Evolutionary conservation across 108 stramenopile genomes (phyloP).

Genomic region (Pseudonitzschia pungens): DNA sequence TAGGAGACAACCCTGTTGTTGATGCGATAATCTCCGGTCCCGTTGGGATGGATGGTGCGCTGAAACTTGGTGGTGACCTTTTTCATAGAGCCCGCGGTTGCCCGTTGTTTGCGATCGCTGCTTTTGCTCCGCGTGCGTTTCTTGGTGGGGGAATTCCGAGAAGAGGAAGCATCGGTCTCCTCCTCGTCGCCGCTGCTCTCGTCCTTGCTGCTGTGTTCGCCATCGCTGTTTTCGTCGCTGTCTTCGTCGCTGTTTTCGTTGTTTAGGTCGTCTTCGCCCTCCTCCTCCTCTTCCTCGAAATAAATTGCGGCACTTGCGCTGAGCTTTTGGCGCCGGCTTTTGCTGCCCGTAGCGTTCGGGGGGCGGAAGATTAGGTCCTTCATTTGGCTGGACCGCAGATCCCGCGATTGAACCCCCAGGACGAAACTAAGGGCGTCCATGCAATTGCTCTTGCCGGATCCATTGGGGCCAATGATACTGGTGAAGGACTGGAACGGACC

Average conservation of each 20-base stretch:
- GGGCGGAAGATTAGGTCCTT: conserved; percentile 94
- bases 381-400: conserved; percentile 89
- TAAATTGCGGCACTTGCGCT: conserved; percentile 30
- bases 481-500: conserved; percentile 97
- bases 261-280: conserved; percentile 22
- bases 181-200: conserved; percentile 19
- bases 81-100: neutral
- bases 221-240: conserved; percentile 12
- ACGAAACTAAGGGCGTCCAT: conserved; percentile 97
- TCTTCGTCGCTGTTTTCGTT: conserved; percentile 22
- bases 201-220: conserved; percentile 26
- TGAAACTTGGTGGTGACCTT: conserved; percentile 71
- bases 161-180: conserved; percentile 18
- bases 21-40: conserved; percentile 87
- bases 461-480: conserved; percentile 88
- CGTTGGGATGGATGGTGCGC: conserved; percentile 80
- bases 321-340: conserved; percentile 24
- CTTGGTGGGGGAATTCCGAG: conserved; percentile 54
- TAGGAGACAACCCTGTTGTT: conserved; percentile 72
- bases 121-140: conserved; percentile 73
- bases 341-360: conserved; percentile 37
- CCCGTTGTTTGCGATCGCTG: conserved; percentile 62
- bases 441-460: conserved; percentile 83
- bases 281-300: conserved; percentile 28
- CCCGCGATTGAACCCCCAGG: conserved; percentile 93